Evolutionary conservation across 2,329 filamentous ascomycete species (phyloP).

Genomic region (Sporothrix dimorphospora): DNA sequence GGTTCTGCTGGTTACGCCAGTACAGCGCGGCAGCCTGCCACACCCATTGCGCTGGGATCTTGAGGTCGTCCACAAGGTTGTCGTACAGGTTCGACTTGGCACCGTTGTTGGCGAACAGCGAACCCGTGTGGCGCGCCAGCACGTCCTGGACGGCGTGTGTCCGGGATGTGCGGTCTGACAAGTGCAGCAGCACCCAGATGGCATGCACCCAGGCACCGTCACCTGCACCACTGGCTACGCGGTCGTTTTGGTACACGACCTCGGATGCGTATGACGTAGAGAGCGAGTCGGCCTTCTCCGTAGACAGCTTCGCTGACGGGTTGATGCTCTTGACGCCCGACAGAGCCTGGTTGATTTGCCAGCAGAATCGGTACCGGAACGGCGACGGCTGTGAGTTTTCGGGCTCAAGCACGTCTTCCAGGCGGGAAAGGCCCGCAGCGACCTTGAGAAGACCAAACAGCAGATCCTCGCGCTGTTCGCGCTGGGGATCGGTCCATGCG

Average conservation of each 20-base stretch:
- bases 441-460: constrained; percentile 86
- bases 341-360: constrained; percentile 79
- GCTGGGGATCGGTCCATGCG: constrained; percentile 54
- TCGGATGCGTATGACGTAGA: constrained; percentile 43
- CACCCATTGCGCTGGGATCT: constrained; percentile 77
- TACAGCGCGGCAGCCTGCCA: constrained; percentile 85
- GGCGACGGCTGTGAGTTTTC: constrained; percentile 76
- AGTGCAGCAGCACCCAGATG: constrained; percentile 75
- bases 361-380: constrained; percentile 75
- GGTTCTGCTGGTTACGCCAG: constrained; percentile 72
- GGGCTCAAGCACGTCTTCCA: constrained; percentile 75
- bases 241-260: constrained; percentile 42
- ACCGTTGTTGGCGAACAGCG: constrained; percentile 56
- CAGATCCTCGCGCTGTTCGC: constrained; percentile 69
- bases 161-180: constrained; percentile 66
- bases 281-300: constrained; percentile 68
- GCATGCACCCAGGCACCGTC: constrained; percentile 70
- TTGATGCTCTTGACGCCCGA: constrained; percentile 47
- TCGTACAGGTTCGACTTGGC: constrained; percentile 52
- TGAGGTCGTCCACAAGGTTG: constrained; percentile 64
- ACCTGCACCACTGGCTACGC: constrained; percentile 53
- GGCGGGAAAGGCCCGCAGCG: constrained; percentile 64
- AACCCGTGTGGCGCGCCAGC: constrained; percentile 70
- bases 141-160: constrained; percentile 71
- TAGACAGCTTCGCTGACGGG: constrained; percentile 57